Evolutionary conservation across 1,284 basidiomycete genomes (phyloP), one percentile per base, ranked within the genome.

Genomic region (Ceratobasidium sp.): DNA sequence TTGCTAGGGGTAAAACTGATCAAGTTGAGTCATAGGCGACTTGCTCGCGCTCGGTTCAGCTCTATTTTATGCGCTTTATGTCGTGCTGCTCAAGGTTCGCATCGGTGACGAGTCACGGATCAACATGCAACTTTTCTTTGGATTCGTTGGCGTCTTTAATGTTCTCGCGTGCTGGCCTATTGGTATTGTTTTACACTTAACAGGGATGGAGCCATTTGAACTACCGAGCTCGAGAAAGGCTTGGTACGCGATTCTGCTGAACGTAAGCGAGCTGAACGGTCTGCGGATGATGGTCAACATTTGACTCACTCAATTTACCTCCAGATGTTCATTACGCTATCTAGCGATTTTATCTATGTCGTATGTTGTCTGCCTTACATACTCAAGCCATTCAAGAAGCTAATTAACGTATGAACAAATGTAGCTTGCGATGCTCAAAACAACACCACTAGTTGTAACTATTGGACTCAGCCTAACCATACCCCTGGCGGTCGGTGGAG

Each of bases 391-490:
- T 4, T 52, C 44, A 50, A 23, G 40, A 38, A 10, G 3, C 54
- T 48, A 54, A 52, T 28, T 48, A 48, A 48, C 17, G 15, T 9
- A 20, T n/a, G n/a, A n/a, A n/a, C n/a, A n/a, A n/a, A n/a, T n/a
- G n/a, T 26, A 73, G 70, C 83, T 94, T 9, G 95, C 97, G 5
- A 98, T 99, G 96, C 90, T 99, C 80, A 98, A 98, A 87, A 98
- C 97, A 2, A 97, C 96, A 2, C 97, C 95, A 0, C 87, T 96
- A 56, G 94, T 97, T 28, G 96, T 96, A 15, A 99, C 97, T 0
- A 88, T 99, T 78, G 97, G 98, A 20, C 88, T 99, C 23, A 96
- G 94, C 77, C 88, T 99, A n/a, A 99, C 98, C 0, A 98, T 99
- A 83, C 96, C 96, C 10, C 86, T 96, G 73, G 95, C 96, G 1